Conservation (phyloP, 169 alveolate genomes). For the Babesia sp. region DNA sequence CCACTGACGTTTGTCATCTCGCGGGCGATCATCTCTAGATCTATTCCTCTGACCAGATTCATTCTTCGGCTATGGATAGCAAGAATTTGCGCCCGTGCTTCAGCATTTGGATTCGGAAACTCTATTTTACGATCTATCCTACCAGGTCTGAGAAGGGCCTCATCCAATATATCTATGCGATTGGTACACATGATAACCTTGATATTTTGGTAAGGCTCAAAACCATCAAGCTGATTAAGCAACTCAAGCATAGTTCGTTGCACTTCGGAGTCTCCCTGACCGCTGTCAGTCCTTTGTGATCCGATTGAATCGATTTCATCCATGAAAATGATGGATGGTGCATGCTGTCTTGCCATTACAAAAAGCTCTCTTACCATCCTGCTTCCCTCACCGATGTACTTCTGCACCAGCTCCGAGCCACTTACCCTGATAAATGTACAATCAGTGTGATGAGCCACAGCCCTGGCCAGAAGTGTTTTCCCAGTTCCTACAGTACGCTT, state of each 20-base stretch:
- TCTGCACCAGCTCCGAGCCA: constrained; percentile 98
- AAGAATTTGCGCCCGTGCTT: constrained; percentile 92
- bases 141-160: constrained; percentile 98
- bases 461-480: constrained; percentile 97
- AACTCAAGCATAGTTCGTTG: constrained; percentile 89
- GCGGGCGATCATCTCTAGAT: constrained; percentile 91
- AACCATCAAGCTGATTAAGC: constrained; percentile 99
- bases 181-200: constrained; percentile 98
- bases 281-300: constrained; percentile 89
- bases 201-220: constrained; percentile 96
- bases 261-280: constrained; percentile 95
- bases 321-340: constrained; percentile 97
- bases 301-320: constrained; percentile 98
- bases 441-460: constrained; percentile 99
- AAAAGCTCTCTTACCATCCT: constrained; percentile 98
- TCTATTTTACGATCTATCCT: constrained; percentile 97
- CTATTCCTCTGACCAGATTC: constrained; percentile 96
- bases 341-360: constrained; percentile 96
- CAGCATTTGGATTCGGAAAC: constrained; percentile 92
- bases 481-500: constrained; percentile 78
- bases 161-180: constrained; percentile 97
- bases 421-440: constrained; percentile 98
- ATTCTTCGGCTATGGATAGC: constrained; percentile 96
- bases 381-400: constrained; percentile 99
- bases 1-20: constrained; percentile 96